These are phyloP conservation scores for Lentinula sp. DNA, from an alignment of 768 basidiomycete genomes.

Conservation along the genomic window DNA sequence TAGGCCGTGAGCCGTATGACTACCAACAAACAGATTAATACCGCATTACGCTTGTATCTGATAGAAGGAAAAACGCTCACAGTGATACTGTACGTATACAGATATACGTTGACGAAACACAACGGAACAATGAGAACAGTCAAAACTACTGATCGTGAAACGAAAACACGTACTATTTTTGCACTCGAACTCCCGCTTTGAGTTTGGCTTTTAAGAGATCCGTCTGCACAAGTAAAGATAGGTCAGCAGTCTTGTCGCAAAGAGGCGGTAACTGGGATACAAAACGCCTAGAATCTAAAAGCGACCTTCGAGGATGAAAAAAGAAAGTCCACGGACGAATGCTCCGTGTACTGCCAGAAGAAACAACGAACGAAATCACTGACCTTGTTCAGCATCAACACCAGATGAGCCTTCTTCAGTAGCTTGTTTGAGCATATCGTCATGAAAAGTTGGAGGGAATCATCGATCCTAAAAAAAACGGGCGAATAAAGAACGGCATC, in stretches of 20 bases:
- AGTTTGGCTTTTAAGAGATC: constrained; percentile 73
- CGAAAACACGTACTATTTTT: constrained; percentile 59
- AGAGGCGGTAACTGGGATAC: constrained; percentile 6
- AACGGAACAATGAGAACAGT: not conserved
- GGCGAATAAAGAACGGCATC: not conserved
- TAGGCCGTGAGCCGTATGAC: constrained; percentile 63
- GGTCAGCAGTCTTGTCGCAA: not conserved
- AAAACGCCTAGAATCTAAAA: not conserved
- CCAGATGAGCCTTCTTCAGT: constrained; percentile 63
- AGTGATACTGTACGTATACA: constrained; percentile 47
- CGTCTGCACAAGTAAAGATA: constrained; percentile 32
- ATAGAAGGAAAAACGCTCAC: not conserved
- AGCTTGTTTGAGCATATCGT: constrained; percentile 72
- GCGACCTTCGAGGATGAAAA: not conserved
- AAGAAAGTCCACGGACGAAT: not conserved
- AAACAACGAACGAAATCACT: constrained; percentile 5
- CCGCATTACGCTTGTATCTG: not conserved
- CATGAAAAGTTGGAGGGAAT: constrained; percentile 75
- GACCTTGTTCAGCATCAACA: constrained; percentile 78
- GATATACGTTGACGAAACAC: not conserved
- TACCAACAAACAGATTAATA: not conserved
- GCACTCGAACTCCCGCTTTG: constrained; percentile 57
- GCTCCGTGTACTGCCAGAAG: no score
- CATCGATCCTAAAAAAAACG: constrained; percentile 41
- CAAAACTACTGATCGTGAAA: not conserved